Evolutionary conservation across 352 stramenopile genomes (phyloP), one percentile per base, ranked within the genome.

Genomic region (Phytophthora kernoviae): DNA sequence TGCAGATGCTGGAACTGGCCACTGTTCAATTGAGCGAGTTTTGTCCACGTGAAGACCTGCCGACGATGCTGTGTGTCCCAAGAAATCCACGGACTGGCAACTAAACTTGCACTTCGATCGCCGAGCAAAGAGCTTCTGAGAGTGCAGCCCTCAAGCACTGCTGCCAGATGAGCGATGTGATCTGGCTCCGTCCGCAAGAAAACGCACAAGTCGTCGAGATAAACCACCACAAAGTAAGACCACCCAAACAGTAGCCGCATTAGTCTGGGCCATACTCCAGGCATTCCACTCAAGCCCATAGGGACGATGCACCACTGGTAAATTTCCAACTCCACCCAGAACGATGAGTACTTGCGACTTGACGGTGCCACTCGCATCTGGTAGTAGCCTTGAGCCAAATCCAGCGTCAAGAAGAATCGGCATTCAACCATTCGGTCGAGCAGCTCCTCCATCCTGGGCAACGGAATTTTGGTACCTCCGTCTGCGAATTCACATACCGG

Each of bases 291-390:
- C 5, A 84, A n/a, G 9, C 68, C 71, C 64, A 84, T 84, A 0
- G 56, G 70, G 1, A 62, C 75, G 5, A 81, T 59, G 40, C 59
- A 73, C 70, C 67, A 84, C 17, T 84, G 70, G 36, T 77, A 71
- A 10, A 58, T 79, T 33, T 83, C 70, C 1, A 48, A 54, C 33
- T 65, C 22, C 0, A 58, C 70, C 5, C 70, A 46, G 32, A 78
- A 84, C 8, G 70, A 62, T 22, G 68, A 74, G 26, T 78, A 81
- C n/a, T 57, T 32, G 30, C 49, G 40, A 27, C 43, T 58, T 2
- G 15, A 20, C 47, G 39, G 17, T 22, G 42, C 41, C 11, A 54
- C 41, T 3, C 33, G 30, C 66, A 77, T 80, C 14, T 72, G 64
- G 46, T 73, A 68, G 45, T 81, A 77, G 14, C 62, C 60, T 48